Evolutionary conservation across 73 alveolate species (phyloP).

Genomic region (Tetrahymena malaccensis): DNA sequence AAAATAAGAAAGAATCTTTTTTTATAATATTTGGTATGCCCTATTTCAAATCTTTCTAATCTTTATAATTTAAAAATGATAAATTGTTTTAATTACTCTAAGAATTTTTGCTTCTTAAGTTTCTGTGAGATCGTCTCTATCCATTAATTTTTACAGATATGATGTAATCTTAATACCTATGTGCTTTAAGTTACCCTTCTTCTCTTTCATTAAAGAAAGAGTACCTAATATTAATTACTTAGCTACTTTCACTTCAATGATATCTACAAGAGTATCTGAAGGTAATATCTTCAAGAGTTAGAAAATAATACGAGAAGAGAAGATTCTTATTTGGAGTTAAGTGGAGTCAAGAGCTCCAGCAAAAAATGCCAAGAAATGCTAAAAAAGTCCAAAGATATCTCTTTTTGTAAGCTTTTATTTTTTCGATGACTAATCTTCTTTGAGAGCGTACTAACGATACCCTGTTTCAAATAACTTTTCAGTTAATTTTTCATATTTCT

Average conservation of each 20-base stretch:
- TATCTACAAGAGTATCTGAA: background rate
- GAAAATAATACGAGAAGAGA: background rate
- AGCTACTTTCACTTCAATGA: background rate
- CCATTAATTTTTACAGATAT: background rate
- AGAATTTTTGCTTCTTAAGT: background rate
- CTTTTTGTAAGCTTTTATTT: background rate
- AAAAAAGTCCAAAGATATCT: background rate
- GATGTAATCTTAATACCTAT: background rate
- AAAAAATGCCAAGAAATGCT: background rate
- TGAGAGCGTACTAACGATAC: background rate
- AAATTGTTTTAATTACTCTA: background rate
- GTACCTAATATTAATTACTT: background rate
- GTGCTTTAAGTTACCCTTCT: background rate
- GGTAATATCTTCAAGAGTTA: background rate
- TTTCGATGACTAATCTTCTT: background rate
- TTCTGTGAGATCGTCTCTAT: background rate
- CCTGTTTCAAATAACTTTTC: background rate
- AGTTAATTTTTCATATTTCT: background rate
- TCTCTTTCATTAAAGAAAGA: background rate
- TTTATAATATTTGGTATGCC: no score
- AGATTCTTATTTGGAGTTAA: background rate
- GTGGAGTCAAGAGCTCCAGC: background rate
- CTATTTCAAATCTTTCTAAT: no score
- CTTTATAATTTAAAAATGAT: background rate
- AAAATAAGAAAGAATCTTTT: background rate